A percentile compares a stretch with the other conserved stretches of the same genome.
Conservation (phyloP, 176 grass and related monocot genomes). For the Carex pumila region DNA sequence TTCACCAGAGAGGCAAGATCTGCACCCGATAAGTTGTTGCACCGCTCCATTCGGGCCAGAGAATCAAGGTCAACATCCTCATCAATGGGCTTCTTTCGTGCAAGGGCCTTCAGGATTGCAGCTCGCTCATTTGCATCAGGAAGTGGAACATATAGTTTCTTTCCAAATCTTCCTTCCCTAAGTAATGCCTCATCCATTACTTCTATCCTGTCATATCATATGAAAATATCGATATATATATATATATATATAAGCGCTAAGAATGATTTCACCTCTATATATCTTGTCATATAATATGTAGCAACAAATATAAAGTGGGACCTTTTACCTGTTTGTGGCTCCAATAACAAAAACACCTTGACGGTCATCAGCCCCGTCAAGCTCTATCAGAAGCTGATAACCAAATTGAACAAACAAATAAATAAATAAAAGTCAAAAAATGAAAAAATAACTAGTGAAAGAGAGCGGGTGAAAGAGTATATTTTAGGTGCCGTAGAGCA, state of each 20-base stretch:
- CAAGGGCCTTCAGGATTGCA: conserved; percentile 63
- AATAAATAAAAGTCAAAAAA: not conserved
- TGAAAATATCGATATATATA: not conserved
- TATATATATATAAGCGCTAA: not conserved
- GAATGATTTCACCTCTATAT: conserved; percentile 45
- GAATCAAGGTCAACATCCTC: conserved; percentile 38
- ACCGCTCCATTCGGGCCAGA: conserved; percentile 44
- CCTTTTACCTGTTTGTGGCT: conserved; percentile 78
- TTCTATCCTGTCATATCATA: conserved; percentile 40
- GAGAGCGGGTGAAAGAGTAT: not conserved
- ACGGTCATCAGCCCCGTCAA: conserved; percentile 71
- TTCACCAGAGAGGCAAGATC: conserved; percentile 62
- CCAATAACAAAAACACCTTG: conserved; percentile 71
- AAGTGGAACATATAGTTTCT: conserved; percentile 66
- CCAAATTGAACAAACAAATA: conserved; percentile 16
- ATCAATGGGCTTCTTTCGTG: conserved; percentile 43
- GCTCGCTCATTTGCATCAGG: conserved; percentile 43
- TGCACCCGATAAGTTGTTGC: conserved; percentile 55
- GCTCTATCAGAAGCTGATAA: conserved; percentile 68
- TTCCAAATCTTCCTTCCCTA: conserved; percentile 67
- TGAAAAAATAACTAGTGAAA: not conserved
- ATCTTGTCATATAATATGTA: conserved; percentile 15
- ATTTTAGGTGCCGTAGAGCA: not conserved
- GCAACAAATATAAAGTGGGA: not conserved
- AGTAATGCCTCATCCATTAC: conserved; percentile 72